Base-by-base conservation (phyloP, 768 basidiomycete species). In the Grammothele lineata region DNA sequence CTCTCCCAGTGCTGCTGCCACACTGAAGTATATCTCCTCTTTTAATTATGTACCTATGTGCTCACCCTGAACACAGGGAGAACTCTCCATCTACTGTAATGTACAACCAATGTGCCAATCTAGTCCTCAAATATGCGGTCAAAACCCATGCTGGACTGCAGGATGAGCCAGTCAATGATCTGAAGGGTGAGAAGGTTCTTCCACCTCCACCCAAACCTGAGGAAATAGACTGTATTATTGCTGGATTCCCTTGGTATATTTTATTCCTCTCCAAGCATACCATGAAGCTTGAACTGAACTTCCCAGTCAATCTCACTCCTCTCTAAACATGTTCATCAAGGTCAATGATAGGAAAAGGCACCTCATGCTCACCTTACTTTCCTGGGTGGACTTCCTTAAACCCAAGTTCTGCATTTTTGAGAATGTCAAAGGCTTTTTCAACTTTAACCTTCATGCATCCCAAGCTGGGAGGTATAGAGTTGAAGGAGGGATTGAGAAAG, bases 171-270 rank as follows among this genome's bases (percentile, higher is more conserved):
- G 61, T 0, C 75, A 78, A 0, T 58, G 73, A 74, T 7, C 49
- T 72, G 21, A 68, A 76, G 35, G 63, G 65, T 8, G 64, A 65
- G 8, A 57, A 46, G 3, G 17, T 24, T 2, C 58, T 57, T 1
- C 52, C 83, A 11, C 77, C 78, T 2, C 76, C 74, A 10, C 78
- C 79, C 3, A 65, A 65, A 34, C 74, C 73, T 6, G 76, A 70
- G 5, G 72, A 79, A 3, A 75, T 86, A 43, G 76, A 88, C 41
- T 72, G 81, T 23, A 70, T 91, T 12, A 65, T 77, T 11, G 75
- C 81, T 15, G 89, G 90, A 0, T 86, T 91, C 53, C 89, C 89
- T 27, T 92, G 89, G 87, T 83, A 54, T 32, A 60, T 48, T 30
- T 30, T 30, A 7, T 30, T 30, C 27, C 27, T 14, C 35, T 36